Conservation (phyloP, 768 basidiomycete species). For the Trametes punicea region DNA sequence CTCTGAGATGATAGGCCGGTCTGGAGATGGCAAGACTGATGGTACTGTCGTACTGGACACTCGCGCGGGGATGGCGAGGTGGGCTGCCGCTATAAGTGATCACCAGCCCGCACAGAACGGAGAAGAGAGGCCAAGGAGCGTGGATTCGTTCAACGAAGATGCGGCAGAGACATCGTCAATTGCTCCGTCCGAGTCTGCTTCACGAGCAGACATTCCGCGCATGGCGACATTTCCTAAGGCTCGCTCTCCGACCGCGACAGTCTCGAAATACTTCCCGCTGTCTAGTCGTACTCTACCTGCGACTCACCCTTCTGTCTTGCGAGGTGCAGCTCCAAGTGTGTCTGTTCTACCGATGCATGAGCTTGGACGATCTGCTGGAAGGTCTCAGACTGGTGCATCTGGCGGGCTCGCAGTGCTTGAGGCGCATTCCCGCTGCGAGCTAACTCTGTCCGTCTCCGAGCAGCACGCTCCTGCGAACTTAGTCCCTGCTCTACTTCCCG, state of each 20-base stretch:
- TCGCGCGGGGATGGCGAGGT: slow-evolving; percentile 29
- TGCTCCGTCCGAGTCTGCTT: slow-evolving; percentile 55
- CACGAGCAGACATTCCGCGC: slow-evolving; percentile 34
- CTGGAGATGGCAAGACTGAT: slow-evolving; percentile 6
- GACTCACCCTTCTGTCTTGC: background rate
- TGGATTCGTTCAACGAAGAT: no score
- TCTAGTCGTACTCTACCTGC: background rate
- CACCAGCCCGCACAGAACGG: background rate
- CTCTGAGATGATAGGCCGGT: slow-evolving; percentile 9
- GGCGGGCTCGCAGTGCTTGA: background rate
- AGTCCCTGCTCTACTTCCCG: no score
- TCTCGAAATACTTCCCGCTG: slow-evolving; percentile 11
- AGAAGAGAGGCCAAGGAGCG: no score
- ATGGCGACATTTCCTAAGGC: background rate
- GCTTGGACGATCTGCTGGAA: background rate
- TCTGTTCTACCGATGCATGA: background rate
- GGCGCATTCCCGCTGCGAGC: no score
- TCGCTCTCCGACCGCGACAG: slow-evolving; percentile 1
- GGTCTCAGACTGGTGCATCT: background rate
- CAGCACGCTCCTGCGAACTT: no score
- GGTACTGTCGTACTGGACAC: slow-evolving; percentile 38
- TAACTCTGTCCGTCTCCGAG: no score
- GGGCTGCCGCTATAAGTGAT: background rate
- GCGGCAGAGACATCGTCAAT: slow-evolving; percentile 32
- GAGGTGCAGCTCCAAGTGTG: background rate